Conservation (phyloP, 139 green algal species). For the Pleodorina starrii region DNA sequence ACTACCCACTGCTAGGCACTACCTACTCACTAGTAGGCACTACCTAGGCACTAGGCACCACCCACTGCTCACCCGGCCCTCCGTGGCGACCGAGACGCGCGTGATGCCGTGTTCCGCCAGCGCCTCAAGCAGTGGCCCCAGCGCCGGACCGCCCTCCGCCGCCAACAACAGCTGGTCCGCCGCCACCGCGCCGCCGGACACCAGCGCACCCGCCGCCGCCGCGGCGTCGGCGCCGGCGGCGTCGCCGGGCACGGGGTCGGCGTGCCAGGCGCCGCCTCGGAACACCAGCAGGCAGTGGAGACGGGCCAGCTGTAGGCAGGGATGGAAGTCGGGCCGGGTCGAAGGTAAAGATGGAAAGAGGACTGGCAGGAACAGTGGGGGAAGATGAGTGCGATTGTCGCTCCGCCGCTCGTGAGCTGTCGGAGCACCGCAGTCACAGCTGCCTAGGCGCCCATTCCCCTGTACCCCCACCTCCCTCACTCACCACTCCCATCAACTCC, state of each 20-base stretch:
- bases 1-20: no score
- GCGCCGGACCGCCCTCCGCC: background rate
- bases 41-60: background rate
- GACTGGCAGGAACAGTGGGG: no score
- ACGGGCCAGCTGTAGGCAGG: background rate
- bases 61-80: background rate
- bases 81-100: background rate
- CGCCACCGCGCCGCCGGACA: background rate
- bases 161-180: constrained; percentile 45
- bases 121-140: constrained; percentile 14
- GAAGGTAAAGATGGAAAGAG: background rate
- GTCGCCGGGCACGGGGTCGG: background rate
- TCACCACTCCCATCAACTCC: no score
- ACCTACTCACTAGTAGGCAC: background rate
- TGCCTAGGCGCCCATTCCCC: no score
- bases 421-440: no score
- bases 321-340: background rate
- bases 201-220: constrained; percentile 4
- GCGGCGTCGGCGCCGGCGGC: background rate
- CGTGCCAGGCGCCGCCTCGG: constrained; percentile 26
- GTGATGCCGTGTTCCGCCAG: constrained; percentile 16
- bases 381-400: no score
- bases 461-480: no score
- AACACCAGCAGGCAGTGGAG: constrained; percentile 36
- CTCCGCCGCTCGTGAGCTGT: no score